phyloP scores from a whole-genome alignment of 306 rosid genomes.

The Vigna mungo region DNA sequence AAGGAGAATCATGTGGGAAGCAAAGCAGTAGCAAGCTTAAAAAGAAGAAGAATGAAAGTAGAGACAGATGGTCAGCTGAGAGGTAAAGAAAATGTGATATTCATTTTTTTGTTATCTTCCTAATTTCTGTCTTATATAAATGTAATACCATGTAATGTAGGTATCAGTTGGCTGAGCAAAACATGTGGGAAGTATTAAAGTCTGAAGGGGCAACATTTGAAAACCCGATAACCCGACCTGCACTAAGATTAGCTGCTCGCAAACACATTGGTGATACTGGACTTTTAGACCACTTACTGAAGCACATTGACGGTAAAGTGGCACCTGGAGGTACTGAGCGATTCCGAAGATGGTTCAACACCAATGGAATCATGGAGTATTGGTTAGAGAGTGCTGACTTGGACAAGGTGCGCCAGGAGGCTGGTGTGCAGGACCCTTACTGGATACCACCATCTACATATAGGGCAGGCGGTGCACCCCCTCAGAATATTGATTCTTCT shows the following conservation, averaged over 20 bases:
- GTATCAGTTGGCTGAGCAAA: conserved; percentile 72
- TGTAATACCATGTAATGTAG: conserved; percentile 49
- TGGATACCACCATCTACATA: conserved; percentile 67
- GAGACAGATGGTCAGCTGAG: conserved; percentile 70
- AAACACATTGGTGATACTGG: conserved; percentile 89
- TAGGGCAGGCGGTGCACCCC: conserved; percentile 39
- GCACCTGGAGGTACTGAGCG: conserved; percentile 79
- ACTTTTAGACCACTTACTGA: conserved; percentile 84
- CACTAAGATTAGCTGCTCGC: conserved; percentile 71
- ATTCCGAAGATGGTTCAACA: conserved; percentile 81
- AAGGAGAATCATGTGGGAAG: conserved; percentile 49
- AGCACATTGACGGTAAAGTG: conserved; percentile 78
- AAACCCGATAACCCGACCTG: conserved; percentile 71
- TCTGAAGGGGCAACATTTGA: conserved; percentile 76
- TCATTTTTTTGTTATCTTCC: background rate
- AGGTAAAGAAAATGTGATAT: conserved; percentile 55
- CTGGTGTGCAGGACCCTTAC: conserved; percentile 79
- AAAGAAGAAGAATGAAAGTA: conserved; percentile 51
- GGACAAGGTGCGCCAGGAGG: conserved; percentile 61
- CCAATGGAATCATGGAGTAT: conserved; percentile 84
- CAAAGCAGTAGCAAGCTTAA: conserved; percentile 43
- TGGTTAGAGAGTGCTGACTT: conserved; percentile 91
- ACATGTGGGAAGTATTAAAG: conserved; percentile 71
- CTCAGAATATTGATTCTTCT: conserved; percentile 55
- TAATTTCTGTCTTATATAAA: background rate